Percentiles rank a stretch among this genome's conserved stretches.
These are phyloP conservation scores for Trichoderma koningii DNA, from an alignment of 2,329 filamentous ascomycete species.

Conservation along the genomic window DNA sequence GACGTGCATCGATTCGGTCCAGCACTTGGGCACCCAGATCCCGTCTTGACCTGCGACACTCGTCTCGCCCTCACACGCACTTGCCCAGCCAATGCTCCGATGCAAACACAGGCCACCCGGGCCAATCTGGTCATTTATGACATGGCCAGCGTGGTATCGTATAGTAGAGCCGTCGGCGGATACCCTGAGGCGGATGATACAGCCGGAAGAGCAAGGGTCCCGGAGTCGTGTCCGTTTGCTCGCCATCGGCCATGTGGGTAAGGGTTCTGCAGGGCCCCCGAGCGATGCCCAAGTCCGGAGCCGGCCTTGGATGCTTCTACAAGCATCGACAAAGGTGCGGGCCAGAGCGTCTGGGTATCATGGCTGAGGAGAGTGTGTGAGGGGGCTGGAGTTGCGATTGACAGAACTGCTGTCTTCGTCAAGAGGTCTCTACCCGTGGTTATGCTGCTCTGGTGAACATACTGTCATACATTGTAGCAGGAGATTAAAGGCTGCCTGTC, in stretches of 20 bases:
- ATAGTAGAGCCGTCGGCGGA: constrained; percentile 9
- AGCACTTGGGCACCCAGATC: constrained; percentile 12
- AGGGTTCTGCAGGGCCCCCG: constrained; percentile 18
- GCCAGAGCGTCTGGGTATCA: too few species aligned
- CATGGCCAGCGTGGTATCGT: background rate
- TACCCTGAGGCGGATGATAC: constrained; percentile 18
- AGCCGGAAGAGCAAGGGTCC: constrained; percentile 16
- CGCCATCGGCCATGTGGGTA: constrained; percentile 18
- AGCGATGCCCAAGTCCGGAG: constrained; percentile 8
- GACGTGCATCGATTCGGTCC: constrained; percentile 10
- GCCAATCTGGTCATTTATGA: constrained; percentile 26
- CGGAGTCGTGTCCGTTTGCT: constrained; percentile 15
- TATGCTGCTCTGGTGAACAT: too few species aligned
- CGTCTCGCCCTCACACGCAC: background rate
- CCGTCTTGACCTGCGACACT: background rate
- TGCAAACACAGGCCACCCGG: constrained; percentile 23
- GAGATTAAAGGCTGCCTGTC: too few species aligned
- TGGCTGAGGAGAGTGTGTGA: too few species aligned
- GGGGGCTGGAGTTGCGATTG: too few species aligned
- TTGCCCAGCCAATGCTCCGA: constrained; percentile 12
- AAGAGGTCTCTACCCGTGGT: too few species aligned
- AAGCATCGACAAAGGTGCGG: background rate
- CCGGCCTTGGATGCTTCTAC: background rate
- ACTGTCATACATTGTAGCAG: too few species aligned
- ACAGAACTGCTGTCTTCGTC: too few species aligned